Evolutionary conservation across 208 protist genomes (phyloP).

Genomic region (Naegleria lovaniensis): DNA sequence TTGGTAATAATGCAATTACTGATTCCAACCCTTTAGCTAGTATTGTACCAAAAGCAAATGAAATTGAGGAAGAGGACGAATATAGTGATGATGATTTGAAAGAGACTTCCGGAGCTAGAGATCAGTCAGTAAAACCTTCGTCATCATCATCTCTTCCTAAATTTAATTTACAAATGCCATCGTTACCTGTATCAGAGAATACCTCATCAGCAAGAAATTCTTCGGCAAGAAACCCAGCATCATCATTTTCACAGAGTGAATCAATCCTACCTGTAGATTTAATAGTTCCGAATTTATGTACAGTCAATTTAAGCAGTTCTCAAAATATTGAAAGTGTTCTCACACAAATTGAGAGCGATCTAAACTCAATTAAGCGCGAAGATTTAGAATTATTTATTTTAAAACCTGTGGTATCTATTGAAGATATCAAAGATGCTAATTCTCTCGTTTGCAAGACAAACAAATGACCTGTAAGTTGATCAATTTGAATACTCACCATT

Average conservation of each 20-base stretch:
- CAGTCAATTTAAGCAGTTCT: neutral
- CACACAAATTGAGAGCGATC: neutral
- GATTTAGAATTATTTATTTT: slow-evolving; percentile 1
- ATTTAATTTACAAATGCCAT: neutral
- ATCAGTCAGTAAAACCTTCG: too few species aligned
- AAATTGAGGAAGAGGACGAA: too few species aligned
- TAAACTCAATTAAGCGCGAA: neutral
- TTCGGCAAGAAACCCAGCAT: neutral
- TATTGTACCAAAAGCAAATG: neutral
- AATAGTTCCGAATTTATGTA: neutral
- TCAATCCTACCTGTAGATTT: neutral
- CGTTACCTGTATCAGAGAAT: neutral
- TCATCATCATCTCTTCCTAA: neutral
- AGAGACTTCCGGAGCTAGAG: neutral
- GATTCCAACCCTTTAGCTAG: too few species aligned
- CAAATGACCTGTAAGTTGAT: neutral
- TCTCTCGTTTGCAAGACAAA: neutral
- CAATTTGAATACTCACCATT: too few species aligned
- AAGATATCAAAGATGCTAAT: neutral
- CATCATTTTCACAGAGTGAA: too few species aligned
- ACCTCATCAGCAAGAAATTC: neutral
- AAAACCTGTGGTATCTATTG: neutral
- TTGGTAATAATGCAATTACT: neutral
- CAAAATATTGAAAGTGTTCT: neutral
- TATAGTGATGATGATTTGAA: neutral